Percentiles rank a stretch among this genome's conserved stretches.
phyloP scores from a whole-genome alignment of 106 monocot genomes.

The Triglochin maritima region DNA sequence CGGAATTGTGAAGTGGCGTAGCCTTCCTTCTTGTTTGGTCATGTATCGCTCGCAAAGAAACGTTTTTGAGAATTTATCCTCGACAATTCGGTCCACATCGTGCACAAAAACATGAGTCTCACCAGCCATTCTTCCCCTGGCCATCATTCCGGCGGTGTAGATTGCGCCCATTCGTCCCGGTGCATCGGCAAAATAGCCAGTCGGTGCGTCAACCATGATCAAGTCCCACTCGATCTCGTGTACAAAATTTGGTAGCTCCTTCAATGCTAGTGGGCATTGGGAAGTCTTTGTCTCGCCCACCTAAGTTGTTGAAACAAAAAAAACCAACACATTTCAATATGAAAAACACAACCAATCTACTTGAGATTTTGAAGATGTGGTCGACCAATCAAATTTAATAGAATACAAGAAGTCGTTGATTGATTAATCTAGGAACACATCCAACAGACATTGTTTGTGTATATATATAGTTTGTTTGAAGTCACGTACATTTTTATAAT shows the following conservation, averaged over 20 bases:
- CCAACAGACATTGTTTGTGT: no score
- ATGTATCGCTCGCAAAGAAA: slow-evolving; percentile 9
- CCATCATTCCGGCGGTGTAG: slow-evolving; percentile 59
- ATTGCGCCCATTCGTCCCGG: slow-evolving; percentile 70
- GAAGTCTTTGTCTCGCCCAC: slow-evolving; percentile 44
- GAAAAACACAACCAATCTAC: no score
- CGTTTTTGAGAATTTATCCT: background rate
- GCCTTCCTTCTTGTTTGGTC: background rate
- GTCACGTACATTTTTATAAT: no score
- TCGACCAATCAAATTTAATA: no score
- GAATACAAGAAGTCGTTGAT: no score
- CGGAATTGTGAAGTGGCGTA: slow-evolving; percentile 14
- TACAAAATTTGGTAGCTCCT: slow-evolving; percentile 59
- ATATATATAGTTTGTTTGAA: no score
- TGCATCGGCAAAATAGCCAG: slow-evolving; percentile 35
- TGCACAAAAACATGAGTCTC: slow-evolving; percentile 47
- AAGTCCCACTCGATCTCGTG: slow-evolving; percentile 69
- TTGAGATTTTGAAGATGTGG: no score
- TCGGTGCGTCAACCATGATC: slow-evolving; percentile 67
- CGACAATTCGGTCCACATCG: slow-evolving; percentile 23
- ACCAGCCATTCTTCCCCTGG: slow-evolving; percentile 20
- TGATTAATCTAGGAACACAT: no score
- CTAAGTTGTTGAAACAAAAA: no score
- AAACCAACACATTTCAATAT: no score
- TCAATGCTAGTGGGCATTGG: slow-evolving; percentile 52